These are phyloP conservation scores for Magnusiomyces ingens DNA, from an alignment of 1,139 yeast genomes.

Conservation along the genomic window DNA sequence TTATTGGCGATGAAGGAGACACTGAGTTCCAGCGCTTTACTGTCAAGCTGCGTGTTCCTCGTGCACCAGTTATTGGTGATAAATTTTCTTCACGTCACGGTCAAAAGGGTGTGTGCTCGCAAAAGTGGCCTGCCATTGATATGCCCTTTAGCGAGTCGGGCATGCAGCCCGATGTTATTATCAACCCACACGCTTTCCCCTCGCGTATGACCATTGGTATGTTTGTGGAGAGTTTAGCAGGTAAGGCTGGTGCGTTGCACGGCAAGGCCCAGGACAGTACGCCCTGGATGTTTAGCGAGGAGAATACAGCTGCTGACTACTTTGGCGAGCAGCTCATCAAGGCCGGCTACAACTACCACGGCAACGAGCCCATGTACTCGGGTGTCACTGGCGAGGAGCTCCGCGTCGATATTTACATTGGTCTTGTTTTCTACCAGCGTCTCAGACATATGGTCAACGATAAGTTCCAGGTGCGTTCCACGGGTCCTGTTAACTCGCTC, in stretches of 20 bases:
- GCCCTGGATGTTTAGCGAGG: constrained; percentile 90
- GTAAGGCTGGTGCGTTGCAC: constrained; percentile 96
- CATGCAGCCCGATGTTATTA: constrained; percentile 86
- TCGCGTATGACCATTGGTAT: constrained; percentile 99
- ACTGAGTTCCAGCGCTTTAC: constrained; percentile 79
- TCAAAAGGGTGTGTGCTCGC: constrained; percentile 98
- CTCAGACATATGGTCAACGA: constrained; percentile 99
- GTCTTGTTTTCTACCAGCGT: constrained; percentile 96
- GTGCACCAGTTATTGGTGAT: constrained; percentile 95
- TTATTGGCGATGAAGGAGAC: constrained; percentile 72
- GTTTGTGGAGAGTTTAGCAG: constrained; percentile 97
- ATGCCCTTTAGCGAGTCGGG: constrained; percentile 98
- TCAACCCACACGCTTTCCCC: constrained; percentile 99
- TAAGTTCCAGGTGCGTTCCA: constrained; percentile 97
- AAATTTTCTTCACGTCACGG: constrained; percentile 98
- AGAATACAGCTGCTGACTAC: constrained; percentile 93
- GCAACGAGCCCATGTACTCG: constrained; percentile 98
- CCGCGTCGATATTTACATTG: constrained; percentile 91
- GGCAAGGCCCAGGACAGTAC: constrained; percentile 97
- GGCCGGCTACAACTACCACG: constrained; percentile 95
- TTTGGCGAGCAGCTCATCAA: constrained; percentile 84
- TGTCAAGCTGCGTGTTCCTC: constrained; percentile 82
- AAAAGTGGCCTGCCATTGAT: constrained; percentile 95
- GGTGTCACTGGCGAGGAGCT: constrained; percentile 98
- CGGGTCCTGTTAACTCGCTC: constrained; percentile 94